Evolutionary conservation across 2,329 filamentous ascomycete genomes (phyloP), one percentile per base, ranked within the genome.

Genomic region (Phoma sp.): DNA sequence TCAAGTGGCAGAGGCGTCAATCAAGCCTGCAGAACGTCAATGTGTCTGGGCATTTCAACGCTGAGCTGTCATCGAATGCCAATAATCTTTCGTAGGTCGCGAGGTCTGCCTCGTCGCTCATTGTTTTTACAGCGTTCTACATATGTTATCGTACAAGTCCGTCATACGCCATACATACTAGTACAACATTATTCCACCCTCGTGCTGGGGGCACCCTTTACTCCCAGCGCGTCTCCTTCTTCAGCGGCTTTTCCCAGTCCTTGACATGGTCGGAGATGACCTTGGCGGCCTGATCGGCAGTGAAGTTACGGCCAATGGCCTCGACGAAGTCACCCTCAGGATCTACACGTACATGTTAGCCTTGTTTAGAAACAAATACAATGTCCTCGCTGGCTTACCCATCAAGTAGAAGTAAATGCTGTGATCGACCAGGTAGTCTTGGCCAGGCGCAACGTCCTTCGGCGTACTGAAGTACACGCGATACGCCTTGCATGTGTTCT

Each of bases 361-460:
- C 10, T 22, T 8, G 8, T 23, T 11, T 2, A 18, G 18, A 18
- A 18, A 18, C 18, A 2, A 18, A 2, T 18, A 18, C 18, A 2
- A 18, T 18, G 18, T 18, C 18, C 18, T 10, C 13, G 8, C 11
- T 10, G 44, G 78, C 83, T 75, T 73, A 87, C 84, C 85, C 95
- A 99, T 99, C 64, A 99, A 79, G 76, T 99, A 99, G 70, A 99
- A 99, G 82, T 99, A 99, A 66, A 99, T 99, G 76, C 92, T 97
- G 79, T 99, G 95, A 75, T 99, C 95, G 10, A 99, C 95, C 66
- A 99, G 77, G 74, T 99, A 99, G 76, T 99, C 95, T 80, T 97
- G 90, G 1, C 93, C 95, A 1, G 92, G 89, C 81, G 93, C 89
- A 52, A 98, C 90, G 60, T 92, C 84, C 66, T 86, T 82, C 30